Conservation (phyloP, 2,329 filamentous ascomycete species). For the Coniochaeta sp. region DNA sequence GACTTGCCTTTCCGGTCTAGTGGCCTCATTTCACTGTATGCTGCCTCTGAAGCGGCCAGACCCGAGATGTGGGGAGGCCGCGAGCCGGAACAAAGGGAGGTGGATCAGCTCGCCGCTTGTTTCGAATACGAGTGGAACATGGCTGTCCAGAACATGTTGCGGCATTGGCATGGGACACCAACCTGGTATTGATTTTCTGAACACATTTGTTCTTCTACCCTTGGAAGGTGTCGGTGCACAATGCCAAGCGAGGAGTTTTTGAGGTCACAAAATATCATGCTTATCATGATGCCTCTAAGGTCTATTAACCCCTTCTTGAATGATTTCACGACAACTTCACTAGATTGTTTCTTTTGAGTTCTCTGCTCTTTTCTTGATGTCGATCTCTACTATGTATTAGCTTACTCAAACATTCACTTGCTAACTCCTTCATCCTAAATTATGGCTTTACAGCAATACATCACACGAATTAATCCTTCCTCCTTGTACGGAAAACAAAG, state of each 20-base stretch:
- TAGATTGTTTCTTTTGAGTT: too few species aligned
- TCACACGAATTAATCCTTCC: too few species aligned
- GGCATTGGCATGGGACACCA: conserved; percentile 59
- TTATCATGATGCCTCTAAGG: too few species aligned
- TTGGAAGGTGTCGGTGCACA: background rate
- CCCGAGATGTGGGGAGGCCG: conserved; percentile 64
- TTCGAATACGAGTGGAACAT: conserved; percentile 61
- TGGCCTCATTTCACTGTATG: conserved; percentile 54
- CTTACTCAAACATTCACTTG: too few species aligned
- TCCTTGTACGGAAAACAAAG: too few species aligned
- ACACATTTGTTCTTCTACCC: background rate
- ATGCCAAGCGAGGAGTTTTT: background rate
- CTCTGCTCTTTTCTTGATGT: too few species aligned
- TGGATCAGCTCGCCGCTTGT: conserved; percentile 50
- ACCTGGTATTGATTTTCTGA: conserved; percentile 34
- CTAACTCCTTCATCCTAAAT: too few species aligned
- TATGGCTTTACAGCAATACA: too few species aligned
- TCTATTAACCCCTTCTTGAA: too few species aligned
- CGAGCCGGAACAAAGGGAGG: conserved; percentile 45
- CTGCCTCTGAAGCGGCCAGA: conserved; percentile 50
- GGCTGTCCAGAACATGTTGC: conserved; percentile 57
- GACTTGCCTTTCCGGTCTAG: background rate
- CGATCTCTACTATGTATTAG: too few species aligned
- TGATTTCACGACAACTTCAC: too few species aligned
- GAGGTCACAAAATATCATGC: too few species aligned